Evolutionary conservation across 1,139 yeast species (phyloP), one percentile per base, ranked within the genome.

Genomic region (Kazachstania sp.): DNA sequence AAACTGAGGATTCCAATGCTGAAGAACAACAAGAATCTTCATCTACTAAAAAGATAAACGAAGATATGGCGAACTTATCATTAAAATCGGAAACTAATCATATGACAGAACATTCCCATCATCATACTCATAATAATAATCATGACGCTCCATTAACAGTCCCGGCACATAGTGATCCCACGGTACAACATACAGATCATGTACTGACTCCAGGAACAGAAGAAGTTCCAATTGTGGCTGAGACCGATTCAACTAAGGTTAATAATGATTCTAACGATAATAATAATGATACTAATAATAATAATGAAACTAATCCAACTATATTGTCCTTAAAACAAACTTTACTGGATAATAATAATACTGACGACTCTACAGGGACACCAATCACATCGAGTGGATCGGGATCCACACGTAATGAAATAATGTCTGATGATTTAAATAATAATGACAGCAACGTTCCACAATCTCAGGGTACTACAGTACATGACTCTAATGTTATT

Each of bases 101-200:
- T 29, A 20, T 7, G 4, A 18, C 18, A 23, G 32, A 11, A 11
- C 13, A 23, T 13, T 11, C 16, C 4, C 13, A 4, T 12, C 11
- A 34, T n/a, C 15, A 23, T 23, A 23, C 2, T 23, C 28, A 23
- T 23, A 23, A 23, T 23, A 7, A 23, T 23, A 20, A 19, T 16
- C 8, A 18, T 5, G 32, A 52, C 51, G 37, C 19, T 4, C 37
- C 37, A 5, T 13, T 28, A 11, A 12, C 12, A 13, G 16, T 30
- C 19, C 59, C 60, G 3, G 61, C 61, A 1, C 61, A 59, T 18
- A 46, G 60, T 2, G 42, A 49, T n/a, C 55, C 63, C 3, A 58
- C 60, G 13, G 63, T 58, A n/a, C 52, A 54, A 36, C 55, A 52
- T 9, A 50, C 58, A 6, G 51, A 46, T 19, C 53, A 54, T 40